phyloP scores from a whole-genome alignment of 306 rosid genomes.

The Cucurbita moschata region DNA sequence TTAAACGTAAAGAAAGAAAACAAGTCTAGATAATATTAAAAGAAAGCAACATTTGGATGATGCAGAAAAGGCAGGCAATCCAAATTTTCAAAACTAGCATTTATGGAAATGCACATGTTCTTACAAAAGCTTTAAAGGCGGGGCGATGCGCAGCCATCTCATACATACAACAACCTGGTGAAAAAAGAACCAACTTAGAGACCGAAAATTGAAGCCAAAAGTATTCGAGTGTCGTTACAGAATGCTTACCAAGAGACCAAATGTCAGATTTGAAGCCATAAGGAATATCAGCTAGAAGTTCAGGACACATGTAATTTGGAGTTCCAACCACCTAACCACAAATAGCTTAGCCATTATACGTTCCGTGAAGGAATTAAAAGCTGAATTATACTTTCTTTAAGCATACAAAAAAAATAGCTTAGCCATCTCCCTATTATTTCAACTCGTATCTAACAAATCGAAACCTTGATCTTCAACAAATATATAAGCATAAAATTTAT shows the following conservation, averaged over 20 bases:
- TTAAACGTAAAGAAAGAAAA: not conserved
- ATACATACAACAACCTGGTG: conserved; percentile 85
- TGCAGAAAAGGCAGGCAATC: not conserved
- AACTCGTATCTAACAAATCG: not conserved
- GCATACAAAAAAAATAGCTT: not conserved
- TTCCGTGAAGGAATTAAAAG: not conserved
- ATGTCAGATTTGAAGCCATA: conserved; percentile 98
- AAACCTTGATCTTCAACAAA: not conserved
- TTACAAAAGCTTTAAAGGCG: conserved; percentile 97
- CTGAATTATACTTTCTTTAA: not conserved
- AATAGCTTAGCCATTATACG: not conserved
- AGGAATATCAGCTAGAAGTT: conserved; percentile 97
- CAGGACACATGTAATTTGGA: conserved; percentile 99
- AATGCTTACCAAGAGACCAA: conserved; percentile 85
- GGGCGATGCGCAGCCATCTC: conserved; percentile 99
- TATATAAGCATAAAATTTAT: not conserved
- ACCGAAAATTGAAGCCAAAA: conserved; percentile 1
- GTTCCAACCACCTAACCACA: conserved; percentile 85
- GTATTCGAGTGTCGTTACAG: not conserved
- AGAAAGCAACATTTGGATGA: not conserved
- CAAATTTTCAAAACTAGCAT: not conserved
- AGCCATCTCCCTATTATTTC: not conserved
- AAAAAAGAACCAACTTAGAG: conserved; percentile 20
- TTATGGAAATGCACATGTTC: conserved; percentile 15
- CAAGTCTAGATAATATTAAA: too few relatives aligned